Evolutionary conservation across 2,329 filamentous ascomycete genomes (phyloP).

Genomic region (Diaporthe helianthi): DNA sequence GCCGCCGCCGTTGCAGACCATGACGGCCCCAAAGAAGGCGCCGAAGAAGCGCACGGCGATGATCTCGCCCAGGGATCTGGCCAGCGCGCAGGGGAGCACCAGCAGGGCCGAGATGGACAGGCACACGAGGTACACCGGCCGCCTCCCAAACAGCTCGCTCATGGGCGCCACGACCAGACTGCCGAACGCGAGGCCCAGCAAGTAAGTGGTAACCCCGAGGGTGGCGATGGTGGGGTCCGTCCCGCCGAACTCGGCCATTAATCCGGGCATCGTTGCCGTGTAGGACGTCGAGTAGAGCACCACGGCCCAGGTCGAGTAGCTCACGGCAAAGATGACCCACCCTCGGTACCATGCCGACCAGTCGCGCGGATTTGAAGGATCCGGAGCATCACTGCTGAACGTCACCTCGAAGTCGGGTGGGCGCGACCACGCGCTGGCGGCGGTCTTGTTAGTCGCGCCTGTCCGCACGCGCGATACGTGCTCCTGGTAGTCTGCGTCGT

Average conservation of each 20-base stretch:
- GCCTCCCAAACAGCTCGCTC: constrained; percentile 70
- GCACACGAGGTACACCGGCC: constrained; percentile 70
- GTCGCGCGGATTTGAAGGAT: constrained; percentile 71
- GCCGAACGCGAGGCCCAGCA: constrained; percentile 73
- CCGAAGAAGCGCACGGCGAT: constrained; percentile 74
- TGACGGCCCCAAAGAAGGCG: constrained; percentile 62
- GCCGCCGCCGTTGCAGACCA: constrained; percentile 85
- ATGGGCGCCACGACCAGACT: constrained; percentile 76
- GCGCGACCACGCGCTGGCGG: constrained; percentile 48
- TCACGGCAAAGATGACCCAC: constrained; percentile 50
- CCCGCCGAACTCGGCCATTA: constrained; percentile 70
- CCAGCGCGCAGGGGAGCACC: constrained; percentile 73
- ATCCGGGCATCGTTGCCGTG: constrained; percentile 70
- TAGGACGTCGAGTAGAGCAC: constrained; percentile 79
- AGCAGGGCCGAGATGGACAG: constrained; percentile 69
- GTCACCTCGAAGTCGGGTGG: constrained; percentile 71
- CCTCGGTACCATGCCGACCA: constrained; percentile 63
- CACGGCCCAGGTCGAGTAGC: constrained; percentile 51
- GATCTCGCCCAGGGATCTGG: constrained; percentile 68
- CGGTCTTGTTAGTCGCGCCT: constrained; percentile 41
- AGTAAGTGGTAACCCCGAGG: constrained; percentile 76
- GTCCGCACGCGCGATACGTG: constrained; percentile 46
- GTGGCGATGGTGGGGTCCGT: constrained; percentile 62
- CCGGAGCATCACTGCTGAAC: constrained; percentile 58
- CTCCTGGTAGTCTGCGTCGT: constrained; percentile 36